Conservation (phyloP, 1,284 basidiomycete genomes). For the Singerocomus inundabilis region DNA sequence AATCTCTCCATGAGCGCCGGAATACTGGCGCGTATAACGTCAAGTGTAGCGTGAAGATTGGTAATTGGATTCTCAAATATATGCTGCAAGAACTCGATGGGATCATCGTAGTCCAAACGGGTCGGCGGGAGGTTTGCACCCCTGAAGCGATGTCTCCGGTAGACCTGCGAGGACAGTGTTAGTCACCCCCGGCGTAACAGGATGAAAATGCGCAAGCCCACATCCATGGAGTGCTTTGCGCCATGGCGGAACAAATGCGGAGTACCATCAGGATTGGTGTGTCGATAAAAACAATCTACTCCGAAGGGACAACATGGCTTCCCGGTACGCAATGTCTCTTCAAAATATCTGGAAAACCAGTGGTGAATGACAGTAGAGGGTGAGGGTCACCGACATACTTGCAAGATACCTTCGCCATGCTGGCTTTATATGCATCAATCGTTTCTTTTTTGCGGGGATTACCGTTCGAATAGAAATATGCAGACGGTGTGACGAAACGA, state of each 20-base stretch:
- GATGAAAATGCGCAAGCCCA: conserved; percentile 18
- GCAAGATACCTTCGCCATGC: conserved; percentile 68
- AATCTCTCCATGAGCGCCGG: conserved; percentile 28
- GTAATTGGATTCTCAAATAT: conserved; percentile 30
- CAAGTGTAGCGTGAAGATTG: conserved; percentile 32
- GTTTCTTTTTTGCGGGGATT: conserved; percentile 49
- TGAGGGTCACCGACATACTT: conserved; percentile 40
- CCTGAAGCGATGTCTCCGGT: conserved; percentile 26
- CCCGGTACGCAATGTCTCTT: conserved; percentile 41
- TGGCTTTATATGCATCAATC: conserved; percentile 61
- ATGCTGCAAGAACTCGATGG: conserved; percentile 28
- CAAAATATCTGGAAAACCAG: conserved; percentile 54
- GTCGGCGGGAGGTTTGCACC: conserved; percentile 12
- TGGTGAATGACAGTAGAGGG: conserved; percentile 1
- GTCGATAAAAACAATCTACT: conserved; percentile 73
- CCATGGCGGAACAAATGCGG: conserved; percentile 53
- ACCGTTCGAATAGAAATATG: conserved; percentile 55
- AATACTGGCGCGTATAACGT: conserved; percentile 34
- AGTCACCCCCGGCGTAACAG: background rate
- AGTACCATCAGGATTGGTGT: conserved; percentile 63
- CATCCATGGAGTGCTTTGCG: conserved; percentile 52
- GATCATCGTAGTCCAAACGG: conserved; percentile 29
- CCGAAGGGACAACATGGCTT: conserved; percentile 70
- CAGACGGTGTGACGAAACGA: conserved; percentile 67
- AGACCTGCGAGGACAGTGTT: conserved; percentile 19